phyloP scores from a whole-genome alignment of 257 asterid species.

The Petrea volubilis region DNA sequence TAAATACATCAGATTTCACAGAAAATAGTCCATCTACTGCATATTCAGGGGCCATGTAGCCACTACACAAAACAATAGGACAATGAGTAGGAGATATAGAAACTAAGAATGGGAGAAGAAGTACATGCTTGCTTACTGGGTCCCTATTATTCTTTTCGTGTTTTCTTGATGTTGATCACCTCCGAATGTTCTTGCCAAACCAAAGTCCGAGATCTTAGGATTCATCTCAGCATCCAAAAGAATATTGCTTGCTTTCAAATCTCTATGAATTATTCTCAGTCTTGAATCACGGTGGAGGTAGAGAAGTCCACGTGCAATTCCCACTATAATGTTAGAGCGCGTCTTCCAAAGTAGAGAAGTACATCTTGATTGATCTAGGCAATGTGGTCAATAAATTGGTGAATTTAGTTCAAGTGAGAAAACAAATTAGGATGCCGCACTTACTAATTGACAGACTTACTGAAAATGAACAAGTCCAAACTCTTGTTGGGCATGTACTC shows the following conservation, averaged over 20 bases:
- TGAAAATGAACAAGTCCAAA: slow-evolving; percentile 43
- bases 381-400: neutral
- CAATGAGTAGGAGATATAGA: neutral
- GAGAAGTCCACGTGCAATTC: slow-evolving; percentile 55
- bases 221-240: slow-evolving; percentile 49
- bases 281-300: slow-evolving; percentile 61
- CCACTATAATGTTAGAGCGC: slow-evolving; percentile 47
- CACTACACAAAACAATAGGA: slow-evolving; percentile 27
- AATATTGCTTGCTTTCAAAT: slow-evolving; percentile 60
- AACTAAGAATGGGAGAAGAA: neutral
- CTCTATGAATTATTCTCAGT: too few relatives aligned
- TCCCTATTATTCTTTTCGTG: slow-evolving; percentile 56
- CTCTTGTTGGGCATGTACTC: too few relatives aligned
- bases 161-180: slow-evolving; percentile 47
- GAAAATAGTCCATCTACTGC: slow-evolving; percentile 59
- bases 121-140: slow-evolving; percentile 43
- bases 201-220: slow-evolving; percentile 61
- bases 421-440: too few relatives aligned
- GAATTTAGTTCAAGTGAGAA: neutral
- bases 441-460: slow-evolving; percentile 26
- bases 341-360: slow-evolving; percentile 30
- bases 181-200: slow-evolving; percentile 59
- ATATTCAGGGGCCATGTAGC: too few relatives aligned
- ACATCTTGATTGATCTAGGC: slow-evolving; percentile 25
- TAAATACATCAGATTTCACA: slow-evolving; percentile 47